Base-by-base conservation (phyloP, 75 land plant genomes). In the Adiantum capillusveneris region DNA sequence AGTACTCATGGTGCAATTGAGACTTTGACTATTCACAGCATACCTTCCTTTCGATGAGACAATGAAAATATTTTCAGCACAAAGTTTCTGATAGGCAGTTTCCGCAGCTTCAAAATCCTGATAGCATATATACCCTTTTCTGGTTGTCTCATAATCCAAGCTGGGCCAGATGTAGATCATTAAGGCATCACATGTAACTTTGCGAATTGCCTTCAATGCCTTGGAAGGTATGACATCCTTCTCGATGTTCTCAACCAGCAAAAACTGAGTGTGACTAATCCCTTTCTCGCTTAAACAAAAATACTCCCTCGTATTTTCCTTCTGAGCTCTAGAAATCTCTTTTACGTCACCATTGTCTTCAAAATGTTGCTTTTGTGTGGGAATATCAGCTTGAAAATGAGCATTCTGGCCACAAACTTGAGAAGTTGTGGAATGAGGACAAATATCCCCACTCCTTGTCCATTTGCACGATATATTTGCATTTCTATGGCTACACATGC, bases 1-100 rank as follows among this genome's bases (percentile, higher is more conserved):
- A n/a, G n/a, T n/a, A n/a, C n/a, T n/a, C n/a, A n/a, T n/a, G n/a
- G n/a, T n/a, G n/a, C n/a, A n/a, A n/a, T n/a, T n/a, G n/a, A n/a
- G n/a, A n/a, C n/a, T n/a, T n/a, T n/a, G n/a, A n/a, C n/a, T n/a
- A n/a, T n/a, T n/a, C n/a, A n/a, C n/a, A n/a, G n/a, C n/a, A 34
- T 46, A 53, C 55, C 55, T 53, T 53, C 55, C 55, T 25, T 26
- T 53, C 5, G 55, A 53, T 24, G 55, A 53, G 28, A 25, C 29
- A 26, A 53, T 14, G 7, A 53, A 6, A 26, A 53, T 22, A 2
- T 25, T 25, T 25, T 14, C 28, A 12, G 14, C 29, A 3, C 9
- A 12, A 24, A 53, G 25, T 1, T 13, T 53, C 29, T 13, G 1
- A 26, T 25, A 53, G 1, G 55, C 55, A 25, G 28, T 25, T 26